These are phyloP conservation scores for Ulmus americana DNA, from an alignment of 331 rosid genomes.

Conservation along the genomic window DNA sequence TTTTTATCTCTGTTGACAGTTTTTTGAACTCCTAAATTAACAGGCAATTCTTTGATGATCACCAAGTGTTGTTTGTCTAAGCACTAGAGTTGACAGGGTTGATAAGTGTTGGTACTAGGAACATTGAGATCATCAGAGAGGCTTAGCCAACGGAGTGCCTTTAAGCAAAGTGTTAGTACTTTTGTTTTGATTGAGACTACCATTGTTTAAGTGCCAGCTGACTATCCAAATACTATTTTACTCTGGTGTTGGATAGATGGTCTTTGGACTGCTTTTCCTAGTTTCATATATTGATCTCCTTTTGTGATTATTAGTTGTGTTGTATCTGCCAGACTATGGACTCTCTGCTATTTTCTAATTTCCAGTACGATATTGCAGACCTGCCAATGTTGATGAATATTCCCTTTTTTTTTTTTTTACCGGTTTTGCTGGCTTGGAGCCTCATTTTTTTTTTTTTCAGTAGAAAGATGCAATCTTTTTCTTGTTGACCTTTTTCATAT, in stretches of 20 bases:
- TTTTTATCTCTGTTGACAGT: neutral
- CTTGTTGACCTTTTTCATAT: too few relatives aligned
- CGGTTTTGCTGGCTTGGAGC: neutral
- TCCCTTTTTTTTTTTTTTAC: neutral
- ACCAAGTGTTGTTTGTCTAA: neutral
- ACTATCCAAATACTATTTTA: neutral
- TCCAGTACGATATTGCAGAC: neutral
- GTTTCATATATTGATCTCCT: neutral
- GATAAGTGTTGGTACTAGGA: neutral
- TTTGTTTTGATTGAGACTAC: neutral
- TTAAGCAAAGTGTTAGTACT: neutral
- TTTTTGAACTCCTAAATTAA: neutral
- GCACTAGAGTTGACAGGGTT: neutral
- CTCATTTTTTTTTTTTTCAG: neutral
- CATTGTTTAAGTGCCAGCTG: neutral
- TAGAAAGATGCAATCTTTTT: neutral
- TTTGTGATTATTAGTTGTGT: neutral
- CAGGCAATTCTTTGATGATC: neutral
- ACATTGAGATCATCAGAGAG: neutral
- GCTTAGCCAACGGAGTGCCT: neutral
- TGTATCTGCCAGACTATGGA: neutral
- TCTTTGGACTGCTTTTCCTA: neutral
- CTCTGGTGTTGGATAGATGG: neutral
- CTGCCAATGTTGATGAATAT: neutral
- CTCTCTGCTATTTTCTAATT: neutral